phyloP scores from a whole-genome alignment of 1,284 basidiomycete genomes.

The Rhodofomes roseus region DNA sequence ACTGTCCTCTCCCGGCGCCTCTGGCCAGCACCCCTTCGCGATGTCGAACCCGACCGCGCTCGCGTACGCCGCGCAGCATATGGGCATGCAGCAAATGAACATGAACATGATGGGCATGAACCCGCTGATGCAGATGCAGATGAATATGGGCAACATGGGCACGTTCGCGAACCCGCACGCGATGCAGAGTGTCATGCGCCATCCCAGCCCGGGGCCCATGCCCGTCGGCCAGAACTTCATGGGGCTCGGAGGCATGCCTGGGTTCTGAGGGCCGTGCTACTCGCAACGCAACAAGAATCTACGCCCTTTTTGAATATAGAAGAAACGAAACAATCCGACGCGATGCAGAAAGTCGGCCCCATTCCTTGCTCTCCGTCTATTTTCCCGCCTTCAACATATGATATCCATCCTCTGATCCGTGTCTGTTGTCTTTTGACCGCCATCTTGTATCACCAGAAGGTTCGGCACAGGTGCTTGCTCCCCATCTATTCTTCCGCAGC shows the following conservation, averaged over 20 bases:
- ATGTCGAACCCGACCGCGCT: constrained; percentile 50
- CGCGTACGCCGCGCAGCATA: constrained; percentile 40
- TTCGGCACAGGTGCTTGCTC: constrained; percentile 10
- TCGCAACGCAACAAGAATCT: constrained; percentile 5
- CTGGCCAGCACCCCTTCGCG: constrained; percentile 42
- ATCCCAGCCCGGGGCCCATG: constrained; percentile 63
- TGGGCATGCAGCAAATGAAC: constrained; percentile 55
- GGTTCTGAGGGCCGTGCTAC: constrained; percentile 22
- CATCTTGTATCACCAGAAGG: constrained; percentile 20
- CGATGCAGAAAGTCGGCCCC: constrained; percentile 13
- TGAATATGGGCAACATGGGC: constrained; percentile 43
- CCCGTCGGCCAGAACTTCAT: constrained; percentile 51
- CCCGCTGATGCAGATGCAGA: constrained; percentile 68
- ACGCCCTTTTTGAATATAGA: constrained; percentile 22
- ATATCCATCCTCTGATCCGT: constrained; percentile 13
- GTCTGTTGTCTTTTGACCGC: constrained; percentile 6
- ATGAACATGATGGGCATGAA: constrained; percentile 50
- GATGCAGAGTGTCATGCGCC: constrained; percentile 81
- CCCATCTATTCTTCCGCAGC: constrained; percentile 12
- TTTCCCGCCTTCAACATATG: constrained; percentile 17
- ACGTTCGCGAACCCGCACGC: constrained; percentile 57
- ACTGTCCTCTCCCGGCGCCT: constrained; percentile 35
- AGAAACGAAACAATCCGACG: constrained; percentile 13
- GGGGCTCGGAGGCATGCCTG: constrained; percentile 42
- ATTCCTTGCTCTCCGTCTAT: constrained; percentile 3